Conservation (phyloP, 352 stramenopile species). For the Peronospora destructor region DNA sequence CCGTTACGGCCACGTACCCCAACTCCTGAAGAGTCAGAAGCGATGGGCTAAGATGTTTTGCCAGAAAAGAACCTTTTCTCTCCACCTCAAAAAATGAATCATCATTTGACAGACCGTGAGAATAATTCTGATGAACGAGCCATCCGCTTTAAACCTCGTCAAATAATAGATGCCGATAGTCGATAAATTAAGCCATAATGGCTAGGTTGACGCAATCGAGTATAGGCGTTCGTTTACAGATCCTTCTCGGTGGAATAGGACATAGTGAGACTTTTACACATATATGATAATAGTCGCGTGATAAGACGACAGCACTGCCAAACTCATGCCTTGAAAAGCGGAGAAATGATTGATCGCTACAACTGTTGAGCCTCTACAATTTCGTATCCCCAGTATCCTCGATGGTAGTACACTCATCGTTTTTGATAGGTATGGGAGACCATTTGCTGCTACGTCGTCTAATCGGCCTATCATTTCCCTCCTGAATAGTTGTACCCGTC, state of each 20-base stretch:
- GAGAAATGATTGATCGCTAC: neutral
- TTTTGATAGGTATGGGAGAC: neutral
- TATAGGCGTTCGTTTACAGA: too few species aligned
- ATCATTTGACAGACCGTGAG: neutral
- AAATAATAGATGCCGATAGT: neutral
- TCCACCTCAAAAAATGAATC: neutral
- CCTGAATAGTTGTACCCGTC: too few species aligned
- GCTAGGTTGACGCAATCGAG: too few species aligned
- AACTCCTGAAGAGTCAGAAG: slow-evolving; percentile 29
- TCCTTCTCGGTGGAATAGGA: too few species aligned
- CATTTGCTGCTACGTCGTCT: slow-evolving; percentile 8
- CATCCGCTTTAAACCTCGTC: too few species aligned
- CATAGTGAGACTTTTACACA: too few species aligned
- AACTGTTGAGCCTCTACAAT: slow-evolving; percentile 3
- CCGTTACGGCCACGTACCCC: slow-evolving; percentile 18
- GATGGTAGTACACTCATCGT: neutral
- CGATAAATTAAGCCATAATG: neutral
- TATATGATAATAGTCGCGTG: neutral
- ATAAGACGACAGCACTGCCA: neutral
- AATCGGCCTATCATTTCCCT: slow-evolving; percentile 10
- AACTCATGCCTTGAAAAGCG: too few species aligned
- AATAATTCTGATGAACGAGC: too few species aligned
- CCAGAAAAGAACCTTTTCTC: slow-evolving; percentile 7
- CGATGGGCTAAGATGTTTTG: slow-evolving; percentile 22
- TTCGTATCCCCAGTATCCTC: neutral